These are phyloP conservation scores for Erodium trifolium DNA, from an alignment of 441 rosid genomes.

Conservation along the genomic window DNA sequence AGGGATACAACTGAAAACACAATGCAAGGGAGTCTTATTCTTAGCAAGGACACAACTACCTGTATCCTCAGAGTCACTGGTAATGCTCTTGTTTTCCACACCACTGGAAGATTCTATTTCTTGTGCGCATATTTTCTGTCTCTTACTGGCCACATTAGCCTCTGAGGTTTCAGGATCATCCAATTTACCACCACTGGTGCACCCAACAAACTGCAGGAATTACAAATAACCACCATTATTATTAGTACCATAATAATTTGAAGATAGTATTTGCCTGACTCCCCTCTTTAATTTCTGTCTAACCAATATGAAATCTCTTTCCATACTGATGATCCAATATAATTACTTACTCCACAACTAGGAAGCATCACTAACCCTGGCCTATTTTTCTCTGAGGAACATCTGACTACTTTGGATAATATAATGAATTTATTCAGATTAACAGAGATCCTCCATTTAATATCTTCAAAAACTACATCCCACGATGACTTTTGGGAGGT, in stretches of 20 bases:
- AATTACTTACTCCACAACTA: too few relatives aligned
- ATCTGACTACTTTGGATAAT: background rate
- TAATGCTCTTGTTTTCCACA: conserved; percentile 16
- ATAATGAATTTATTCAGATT: background rate
- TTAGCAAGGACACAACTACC: conserved; percentile 26
- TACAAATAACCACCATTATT: background rate
- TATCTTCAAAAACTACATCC: too few relatives aligned
- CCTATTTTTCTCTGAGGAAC: background rate
- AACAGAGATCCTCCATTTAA: too few relatives aligned
- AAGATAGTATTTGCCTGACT: background rate
- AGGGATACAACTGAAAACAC: background rate
- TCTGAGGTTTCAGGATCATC: conserved; percentile 24
- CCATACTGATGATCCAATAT: background rate
- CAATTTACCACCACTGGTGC: conserved; percentile 20
- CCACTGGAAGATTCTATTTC: conserved; percentile 27
- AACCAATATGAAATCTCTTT: background rate
- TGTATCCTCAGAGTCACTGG: conserved; percentile 21
- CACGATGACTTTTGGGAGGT: too few relatives aligned
- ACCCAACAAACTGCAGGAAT: conserved; percentile 37
- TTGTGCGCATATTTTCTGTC: conserved; percentile 40
- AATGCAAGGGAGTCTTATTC: conserved; percentile 10
- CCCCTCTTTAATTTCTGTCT: background rate
- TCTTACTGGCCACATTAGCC: conserved; percentile 35
- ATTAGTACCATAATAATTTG: too few relatives aligned
- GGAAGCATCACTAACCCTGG: too few relatives aligned